Evolutionary conservation across 2,329 filamentous ascomycete genomes (phyloP).

Genomic region (Septoria petroselini): DNA sequence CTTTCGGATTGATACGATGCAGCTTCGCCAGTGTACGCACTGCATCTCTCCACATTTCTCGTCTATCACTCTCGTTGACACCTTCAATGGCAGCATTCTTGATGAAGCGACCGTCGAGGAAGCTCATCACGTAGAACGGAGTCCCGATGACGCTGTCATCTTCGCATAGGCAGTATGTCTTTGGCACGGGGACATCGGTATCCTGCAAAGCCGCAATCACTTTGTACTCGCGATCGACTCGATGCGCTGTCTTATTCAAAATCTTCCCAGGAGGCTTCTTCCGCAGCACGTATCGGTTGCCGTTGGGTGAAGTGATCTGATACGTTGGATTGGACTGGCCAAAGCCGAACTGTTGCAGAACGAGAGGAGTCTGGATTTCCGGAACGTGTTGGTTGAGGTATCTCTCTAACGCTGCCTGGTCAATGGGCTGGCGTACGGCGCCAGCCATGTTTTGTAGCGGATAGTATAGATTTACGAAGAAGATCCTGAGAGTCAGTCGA

Average conservation of each 20-base stretch:
- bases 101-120: slow-evolving; percentile 88
- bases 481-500: background rate
- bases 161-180: slow-evolving; percentile 79
- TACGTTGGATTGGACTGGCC: slow-evolving; percentile 92
- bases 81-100: slow-evolving; percentile 80
- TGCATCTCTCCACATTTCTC: slow-evolving; percentile 80
- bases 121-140: slow-evolving; percentile 96
- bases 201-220: slow-evolving; percentile 77
- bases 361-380: slow-evolving; percentile 73
- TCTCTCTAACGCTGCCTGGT: slow-evolving; percentile 70
- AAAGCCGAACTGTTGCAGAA: slow-evolving; percentile 92
- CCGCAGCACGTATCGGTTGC: slow-evolving; percentile 77
- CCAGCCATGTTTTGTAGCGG: slow-evolving; percentile 64
- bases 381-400: slow-evolving; percentile 77
- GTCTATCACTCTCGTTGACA: slow-evolving; percentile 64
- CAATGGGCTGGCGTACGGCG: slow-evolving; percentile 82
- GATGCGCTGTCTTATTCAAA: slow-evolving; percentile 88
- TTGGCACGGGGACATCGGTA: slow-evolving; percentile 83
- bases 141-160: slow-evolving; percentile 78
- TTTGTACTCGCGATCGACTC: slow-evolving; percentile 91
- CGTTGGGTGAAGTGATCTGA: slow-evolving; percentile 71
- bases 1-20: slow-evolving; percentile 67
- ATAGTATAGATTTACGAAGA: background rate
- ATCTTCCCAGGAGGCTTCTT: slow-evolving; percentile 96
- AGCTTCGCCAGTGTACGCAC: slow-evolving; percentile 79